Percentiles rank a stretch among this genome's conserved stretches.
Evolutionary conservation across 2,329 filamentous ascomycete species (phyloP).

Genomic region (Colletotrichum horii): DNA sequence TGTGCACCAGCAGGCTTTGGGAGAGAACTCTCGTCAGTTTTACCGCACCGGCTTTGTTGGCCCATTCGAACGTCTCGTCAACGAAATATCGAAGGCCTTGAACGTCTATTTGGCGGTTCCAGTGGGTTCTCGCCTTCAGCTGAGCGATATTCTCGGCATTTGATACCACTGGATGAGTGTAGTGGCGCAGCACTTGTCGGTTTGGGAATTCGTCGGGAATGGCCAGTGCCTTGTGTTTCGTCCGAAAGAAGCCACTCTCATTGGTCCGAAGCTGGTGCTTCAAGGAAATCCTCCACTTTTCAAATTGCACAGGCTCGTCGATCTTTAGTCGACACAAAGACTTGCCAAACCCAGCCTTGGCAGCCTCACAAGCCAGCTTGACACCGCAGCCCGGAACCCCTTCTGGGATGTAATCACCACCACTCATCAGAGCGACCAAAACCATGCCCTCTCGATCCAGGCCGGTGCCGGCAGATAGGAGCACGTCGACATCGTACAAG

Average conservation of each 20-base stretch:
- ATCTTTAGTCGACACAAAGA: constrained; percentile 71
- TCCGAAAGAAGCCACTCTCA: constrained; percentile 79
- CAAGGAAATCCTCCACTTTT: constrained; percentile 74
- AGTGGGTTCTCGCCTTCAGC: constrained; percentile 59
- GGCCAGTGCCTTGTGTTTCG: constrained; percentile 72
- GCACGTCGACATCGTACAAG: constrained; percentile 70
- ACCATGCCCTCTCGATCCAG: constrained; percentile 91
- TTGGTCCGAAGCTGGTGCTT: constrained; percentile 82
- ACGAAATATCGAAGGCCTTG: constrained; percentile 74
- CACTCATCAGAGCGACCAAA: constrained; percentile 90
- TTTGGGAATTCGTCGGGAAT: constrained; percentile 87
- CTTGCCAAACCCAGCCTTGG: constrained; percentile 83
- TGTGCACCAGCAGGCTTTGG: constrained; percentile 73
- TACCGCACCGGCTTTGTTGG: constrained; percentile 75
- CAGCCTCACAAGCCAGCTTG: constrained; percentile 89
- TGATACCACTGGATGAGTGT: constrained; percentile 87
- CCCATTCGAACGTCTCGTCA: constrained; percentile 86
- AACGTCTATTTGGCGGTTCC: constrained; percentile 70
- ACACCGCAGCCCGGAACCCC: constrained; percentile 88
- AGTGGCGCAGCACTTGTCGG: constrained; percentile 79
- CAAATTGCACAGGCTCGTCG: constrained; percentile 63
- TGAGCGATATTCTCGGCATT: constrained; percentile 58
- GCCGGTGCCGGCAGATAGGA: constrained; percentile 50
- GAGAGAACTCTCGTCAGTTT: constrained; percentile 85
- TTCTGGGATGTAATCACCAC: constrained; percentile 90